These are phyloP conservation scores for Pythium monospermum DNA, from an alignment of 352 stramenopile genomes.

Conservation along the genomic window DNA sequence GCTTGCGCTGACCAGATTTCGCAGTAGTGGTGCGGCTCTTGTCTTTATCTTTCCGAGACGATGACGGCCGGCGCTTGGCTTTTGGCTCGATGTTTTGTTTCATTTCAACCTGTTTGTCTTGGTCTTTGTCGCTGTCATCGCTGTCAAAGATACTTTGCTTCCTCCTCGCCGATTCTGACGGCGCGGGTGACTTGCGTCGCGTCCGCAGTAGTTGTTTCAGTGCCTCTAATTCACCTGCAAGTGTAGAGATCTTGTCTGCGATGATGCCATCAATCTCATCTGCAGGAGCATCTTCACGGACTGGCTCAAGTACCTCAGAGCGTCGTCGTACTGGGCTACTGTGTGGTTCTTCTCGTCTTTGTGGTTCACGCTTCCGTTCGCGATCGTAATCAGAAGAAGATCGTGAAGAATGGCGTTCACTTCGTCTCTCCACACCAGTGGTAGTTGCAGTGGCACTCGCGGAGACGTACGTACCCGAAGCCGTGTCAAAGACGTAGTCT, in stretches of 20 bases:
- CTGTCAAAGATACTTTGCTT: slow-evolving; percentile 76
- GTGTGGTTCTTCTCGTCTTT: too few species aligned
- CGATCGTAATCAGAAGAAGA: too few species aligned
- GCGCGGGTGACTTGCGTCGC: slow-evolving; percentile 9
- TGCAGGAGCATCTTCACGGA: slow-evolving; percentile 17
- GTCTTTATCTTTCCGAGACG: slow-evolving; percentile 4
- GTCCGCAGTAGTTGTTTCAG: slow-evolving; percentile 65
- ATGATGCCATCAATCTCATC: slow-evolving; percentile 61
- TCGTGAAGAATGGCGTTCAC: too few species aligned
- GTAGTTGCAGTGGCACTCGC: slow-evolving; percentile 7
- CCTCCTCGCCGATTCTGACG: neutral
- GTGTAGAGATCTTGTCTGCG: slow-evolving; percentile 73
- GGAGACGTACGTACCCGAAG: slow-evolving; percentile 51
- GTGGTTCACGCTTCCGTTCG: too few species aligned
- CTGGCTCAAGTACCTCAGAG: slow-evolving; percentile 8
- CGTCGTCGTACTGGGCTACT: neutral
- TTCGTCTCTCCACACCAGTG: too few species aligned
- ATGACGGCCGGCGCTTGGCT: too few species aligned
- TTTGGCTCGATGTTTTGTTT: too few species aligned
- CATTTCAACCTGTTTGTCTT: slow-evolving; percentile 21
- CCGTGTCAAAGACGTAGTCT: slow-evolving; percentile 72
- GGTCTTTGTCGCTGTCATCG: slow-evolving; percentile 42
- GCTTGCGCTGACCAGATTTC: slow-evolving; percentile 16
- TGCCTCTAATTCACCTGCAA: slow-evolving; percentile 58
- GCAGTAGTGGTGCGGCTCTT: slow-evolving; percentile 1